Percentiles rank a stretch among this genome's conserved stretches.
These are phyloP conservation scores for Penicillium hesseltinei DNA, from an alignment of 2,329 filamentous ascomycete genomes.

Conservation along the genomic window DNA sequence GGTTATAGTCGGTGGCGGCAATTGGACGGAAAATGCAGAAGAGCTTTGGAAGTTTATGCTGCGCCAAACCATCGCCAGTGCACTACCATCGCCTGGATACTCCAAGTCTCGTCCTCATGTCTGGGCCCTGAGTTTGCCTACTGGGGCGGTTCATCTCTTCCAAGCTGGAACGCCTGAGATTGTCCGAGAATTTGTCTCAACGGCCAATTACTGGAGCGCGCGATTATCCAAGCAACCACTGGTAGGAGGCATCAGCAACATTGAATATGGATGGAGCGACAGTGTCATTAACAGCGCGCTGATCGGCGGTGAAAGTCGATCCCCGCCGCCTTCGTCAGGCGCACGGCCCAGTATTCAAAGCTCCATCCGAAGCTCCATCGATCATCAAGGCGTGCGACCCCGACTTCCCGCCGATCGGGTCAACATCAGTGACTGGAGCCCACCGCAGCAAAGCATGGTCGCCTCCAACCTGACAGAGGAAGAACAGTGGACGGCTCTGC, in stretches of 20 bases:
- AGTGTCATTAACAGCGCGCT: slow-evolving; percentile 74
- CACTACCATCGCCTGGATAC: slow-evolving; percentile 86
- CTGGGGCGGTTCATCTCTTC: slow-evolving; percentile 95
- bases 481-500: slow-evolving; percentile 74
- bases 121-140: slow-evolving; percentile 89
- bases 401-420: slow-evolving; percentile 82
- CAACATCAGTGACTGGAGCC: slow-evolving; percentile 81
- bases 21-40: slow-evolving; percentile 97
- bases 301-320: slow-evolving; percentile 53
- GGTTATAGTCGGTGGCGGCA: slow-evolving; percentile 83
- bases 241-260: slow-evolving; percentile 88
- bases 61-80: slow-evolving; percentile 86
- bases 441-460: slow-evolving; percentile 86
- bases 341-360: slow-evolving; percentile 57
- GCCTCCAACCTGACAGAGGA: slow-evolving; percentile 73
- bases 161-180: slow-evolving; percentile 95
- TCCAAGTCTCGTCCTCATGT: slow-evolving; percentile 87
- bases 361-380: slow-evolving; percentile 64
- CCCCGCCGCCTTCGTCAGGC: slow-evolving; percentile 34
- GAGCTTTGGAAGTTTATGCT: slow-evolving; percentile 83
- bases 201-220: slow-evolving; percentile 97
- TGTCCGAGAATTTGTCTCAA: slow-evolving; percentile 87
- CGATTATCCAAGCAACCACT: slow-evolving; percentile 90
- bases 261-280: slow-evolving; percentile 97
- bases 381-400: slow-evolving; percentile 61